Percentiles rank a stretch among this genome's conserved stretches.
These are phyloP conservation scores for Chytriomyces hyalinus DNA, from an alignment of 192 early-diverging fungal species.

Conservation along the genomic window DNA sequence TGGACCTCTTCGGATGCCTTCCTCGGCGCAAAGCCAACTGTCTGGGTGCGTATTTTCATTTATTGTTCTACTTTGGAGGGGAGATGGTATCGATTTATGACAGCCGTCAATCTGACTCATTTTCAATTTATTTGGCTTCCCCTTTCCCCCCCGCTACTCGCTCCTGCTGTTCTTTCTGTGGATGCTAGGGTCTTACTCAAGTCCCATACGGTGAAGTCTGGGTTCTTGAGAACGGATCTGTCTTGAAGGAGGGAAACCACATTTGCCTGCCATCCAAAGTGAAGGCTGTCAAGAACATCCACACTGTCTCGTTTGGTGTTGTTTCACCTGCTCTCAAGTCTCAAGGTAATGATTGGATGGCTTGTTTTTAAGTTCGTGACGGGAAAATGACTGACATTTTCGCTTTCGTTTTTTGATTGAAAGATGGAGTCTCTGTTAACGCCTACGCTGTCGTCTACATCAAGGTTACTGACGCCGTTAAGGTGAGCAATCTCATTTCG, in stretches of 20 bases:
- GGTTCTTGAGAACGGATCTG: slow-evolving; percentile 51
- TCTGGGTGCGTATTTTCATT: slow-evolving; percentile 36
- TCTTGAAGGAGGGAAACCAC: slow-evolving; percentile 47
- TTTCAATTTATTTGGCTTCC: too few relatives aligned
- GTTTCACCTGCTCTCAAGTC: slow-evolving; percentile 43
- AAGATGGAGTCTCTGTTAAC: slow-evolving; percentile 53
- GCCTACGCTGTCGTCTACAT: slow-evolving; percentile 58
- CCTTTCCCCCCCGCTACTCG: too few relatives aligned
- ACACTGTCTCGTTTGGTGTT: slow-evolving; percentile 52
- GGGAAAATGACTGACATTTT: background rate
- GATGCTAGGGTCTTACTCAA: slow-evolving; percentile 44
- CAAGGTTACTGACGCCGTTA: slow-evolving; percentile 51
- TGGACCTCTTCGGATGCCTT: slow-evolving; percentile 61
- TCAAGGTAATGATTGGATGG: slow-evolving; percentile 34
- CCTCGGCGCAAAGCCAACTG: slow-evolving; percentile 45
- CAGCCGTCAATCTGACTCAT: background rate
- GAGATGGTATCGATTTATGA: background rate
- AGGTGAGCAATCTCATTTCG: slow-evolving; percentile 38
- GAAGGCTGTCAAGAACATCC: slow-evolving; percentile 52
- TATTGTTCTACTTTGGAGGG: slow-evolving; percentile 18
- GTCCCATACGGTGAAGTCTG: slow-evolving; percentile 58
- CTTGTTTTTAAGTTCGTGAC: too few relatives aligned
- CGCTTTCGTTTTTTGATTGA: background rate
- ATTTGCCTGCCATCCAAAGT: slow-evolving; percentile 55
- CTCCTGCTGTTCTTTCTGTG: too few relatives aligned